Conservation (phyloP, 1,139 yeast species). For the Taphrina wiesneri region DNA sequence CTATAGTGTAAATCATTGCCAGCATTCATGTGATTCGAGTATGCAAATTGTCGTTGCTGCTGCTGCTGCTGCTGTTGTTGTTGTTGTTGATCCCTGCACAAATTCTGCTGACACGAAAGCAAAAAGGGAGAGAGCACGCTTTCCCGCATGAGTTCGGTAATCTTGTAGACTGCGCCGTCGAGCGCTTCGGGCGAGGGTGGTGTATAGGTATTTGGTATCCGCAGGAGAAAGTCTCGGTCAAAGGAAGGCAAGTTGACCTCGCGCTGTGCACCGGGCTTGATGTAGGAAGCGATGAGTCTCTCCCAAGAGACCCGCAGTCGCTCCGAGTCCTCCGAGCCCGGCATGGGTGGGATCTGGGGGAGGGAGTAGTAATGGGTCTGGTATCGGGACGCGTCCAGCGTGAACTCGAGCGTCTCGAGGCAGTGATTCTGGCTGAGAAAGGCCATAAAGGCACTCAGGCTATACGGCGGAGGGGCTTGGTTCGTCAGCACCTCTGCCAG, state of each 20-base stretch:
- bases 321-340: slow-evolving; percentile 25
- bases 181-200: slow-evolving; percentile 42
- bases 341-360: slow-evolving; percentile 26
- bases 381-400: slow-evolving; percentile 44
- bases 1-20: not conserved
- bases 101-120: slow-evolving; percentile 3
- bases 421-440: slow-evolving; percentile 46
- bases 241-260: slow-evolving; percentile 46
- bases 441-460: slow-evolving; percentile 43
- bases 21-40: slow-evolving; percentile 26
- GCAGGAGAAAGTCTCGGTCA: slow-evolving; percentile 41
- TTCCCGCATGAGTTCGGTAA: slow-evolving; percentile 45
- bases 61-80: slow-evolving; percentile 30
- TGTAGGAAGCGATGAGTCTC: slow-evolving; percentile 43
- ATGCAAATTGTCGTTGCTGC: slow-evolving; percentile 34
- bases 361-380: slow-evolving; percentile 39
- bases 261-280: slow-evolving; percentile 43
- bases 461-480: slow-evolving; percentile 43
- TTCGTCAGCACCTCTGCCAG: slow-evolving; percentile 43
- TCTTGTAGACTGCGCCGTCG: slow-evolving; percentile 41
- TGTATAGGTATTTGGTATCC: slow-evolving; percentile 24
- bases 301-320: slow-evolving; percentile 42
- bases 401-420: slow-evolving; percentile 46
- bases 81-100: not conserved
- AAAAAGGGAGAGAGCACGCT: slow-evolving; percentile 42